Evolutionary conservation across 768 basidiomycete species (phyloP), one percentile per base, ranked within the genome.

Genomic region (Phaeolepiota aurea): DNA sequence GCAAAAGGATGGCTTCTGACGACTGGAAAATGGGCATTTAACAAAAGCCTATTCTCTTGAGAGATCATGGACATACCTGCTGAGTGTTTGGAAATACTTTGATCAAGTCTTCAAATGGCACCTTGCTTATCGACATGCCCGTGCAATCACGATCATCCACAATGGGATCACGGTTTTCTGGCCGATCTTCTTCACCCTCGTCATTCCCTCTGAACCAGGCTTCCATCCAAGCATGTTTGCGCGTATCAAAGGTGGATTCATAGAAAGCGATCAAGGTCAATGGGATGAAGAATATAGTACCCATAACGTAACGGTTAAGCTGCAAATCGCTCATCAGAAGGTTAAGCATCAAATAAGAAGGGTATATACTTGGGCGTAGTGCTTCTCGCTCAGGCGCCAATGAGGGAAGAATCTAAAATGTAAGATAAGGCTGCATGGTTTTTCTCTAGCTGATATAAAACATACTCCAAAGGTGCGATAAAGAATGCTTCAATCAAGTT

Each of bases 391-490:
- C 9, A 89, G 51, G 20, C 64, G 56, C 47, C 67, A 62, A 28
- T 57, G 57, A n/a, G 62, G 62, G 43, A 74, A 47, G 25, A 67
- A 54, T 45, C 76, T 79, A 44, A 1, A 30, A 32, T 14, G 18
- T 28, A 37, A 48, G 34, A 15, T 28, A n/a, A 32, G 23, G 10
- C 2, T 41, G 22, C 43, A 35, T 10, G 30, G 34, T n/a, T n/a
- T 38, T 15, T 41, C 31, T 5, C 10, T 34, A 28, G 12, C 25
- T 32, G 7, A 33, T 32, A 13, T 35, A 39, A 5, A 18, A 67
- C 86, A 52, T 51, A 94, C 90, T 94, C 92, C 37, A 89, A 69
- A 13, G 93, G 93, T 1, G 80, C 87, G 43, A 94, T 66, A 20
- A 94, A 62, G 54, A 90, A 56, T 1, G 70, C 65, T 61, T 97